Evolutionary conservation across 106 monocot species (phyloP), one percentile per base, ranked within the genome.

Genomic region (Dendrobium nobile): DNA sequence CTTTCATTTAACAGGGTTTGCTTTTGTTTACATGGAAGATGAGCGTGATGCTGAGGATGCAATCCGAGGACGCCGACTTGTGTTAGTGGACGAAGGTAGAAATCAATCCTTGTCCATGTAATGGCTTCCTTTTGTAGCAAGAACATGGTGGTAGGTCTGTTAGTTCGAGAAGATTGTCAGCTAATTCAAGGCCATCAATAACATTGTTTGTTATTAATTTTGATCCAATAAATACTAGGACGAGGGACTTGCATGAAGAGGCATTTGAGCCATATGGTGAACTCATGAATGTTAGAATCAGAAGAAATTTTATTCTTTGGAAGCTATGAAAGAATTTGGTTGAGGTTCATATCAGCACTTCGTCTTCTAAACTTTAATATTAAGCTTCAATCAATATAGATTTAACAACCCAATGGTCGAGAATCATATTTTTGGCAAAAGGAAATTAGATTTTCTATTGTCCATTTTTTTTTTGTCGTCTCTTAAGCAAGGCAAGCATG

Each of bases 11-110:
- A 15, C 80, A 98, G 98, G 98, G 19, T 98, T 98, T 90, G 98
- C 98, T 42, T 98, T 98, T 77, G 80, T 98, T 43, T 98, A 98
- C 89, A 98, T 98, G 98, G 94, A 98, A 77, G 98, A 98, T 86
- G 98, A 95, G 75, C 85, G 94, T 41, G 98, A 98, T 84, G 98
- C 94, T 47, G 98, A 95, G 82, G 92, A 95, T 89, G 94, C 98
- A 68, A 92, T 98, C 61, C 92, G 86, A 65, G 92, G 98, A 2
- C 90, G 94, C 7, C 84, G 88, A 13, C 94, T 98, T 28, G 92
- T 41, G 92, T 98, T 83, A 98, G 77, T 98, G 92, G 98, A 92
- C 98, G 47, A 95, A 98, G 98, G 94, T 95, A 76, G 41, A 67
- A 37, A 13, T 17, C 1, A 22, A 28, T 70, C 70, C 33, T 33